Evolutionary conservation across 2,329 filamentous ascomycete species (phyloP).

Genomic region (Colletotrichum gigasporum): DNA sequence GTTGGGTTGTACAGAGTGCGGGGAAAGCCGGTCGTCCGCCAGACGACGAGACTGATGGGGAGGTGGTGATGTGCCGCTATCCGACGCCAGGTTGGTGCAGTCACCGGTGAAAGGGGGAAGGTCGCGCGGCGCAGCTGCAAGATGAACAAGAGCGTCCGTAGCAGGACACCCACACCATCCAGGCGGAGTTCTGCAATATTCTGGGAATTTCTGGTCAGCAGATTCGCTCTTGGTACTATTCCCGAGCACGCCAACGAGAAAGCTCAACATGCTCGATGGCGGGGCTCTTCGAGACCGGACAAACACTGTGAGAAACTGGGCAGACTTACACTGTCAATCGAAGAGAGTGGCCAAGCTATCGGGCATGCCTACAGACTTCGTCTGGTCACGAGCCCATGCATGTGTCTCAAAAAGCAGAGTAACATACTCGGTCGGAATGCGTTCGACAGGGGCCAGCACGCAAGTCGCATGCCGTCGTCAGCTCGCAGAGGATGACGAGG

Average conservation of each 20-base stretch:
- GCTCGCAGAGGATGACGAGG: constrained; percentile 1
- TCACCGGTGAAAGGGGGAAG: background rate
- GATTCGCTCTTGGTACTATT: constrained; percentile 6
- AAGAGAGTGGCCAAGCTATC: background rate
- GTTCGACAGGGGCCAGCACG: background rate
- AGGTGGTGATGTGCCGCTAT: constrained; percentile 14
- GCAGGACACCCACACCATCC: background rate
- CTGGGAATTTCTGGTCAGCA: constrained; percentile 17
- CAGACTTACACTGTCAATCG: constrained; percentile 11
- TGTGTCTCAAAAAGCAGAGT: background rate
- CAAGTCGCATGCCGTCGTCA: background rate
- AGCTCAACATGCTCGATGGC: background rate
- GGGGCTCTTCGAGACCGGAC: background rate
- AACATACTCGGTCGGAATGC: background rate
- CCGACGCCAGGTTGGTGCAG: constrained; percentile 6
- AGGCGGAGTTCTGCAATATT: constrained; percentile 4
- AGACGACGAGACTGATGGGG: background rate
- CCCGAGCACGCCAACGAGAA: background rate
- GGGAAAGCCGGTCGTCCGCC: background rate
- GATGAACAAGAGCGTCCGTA: background rate
- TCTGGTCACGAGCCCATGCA: constrained; percentile 13
- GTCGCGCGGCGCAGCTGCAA: constrained; percentile 15
- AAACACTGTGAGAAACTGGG: constrained; percentile 21
- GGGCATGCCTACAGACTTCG: constrained; percentile 20
- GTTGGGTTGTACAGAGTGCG: constrained; percentile 2